phyloP scores from a whole-genome alignment of 176 grass and related monocot genomes.

The Microstegium vimineum region DNA sequence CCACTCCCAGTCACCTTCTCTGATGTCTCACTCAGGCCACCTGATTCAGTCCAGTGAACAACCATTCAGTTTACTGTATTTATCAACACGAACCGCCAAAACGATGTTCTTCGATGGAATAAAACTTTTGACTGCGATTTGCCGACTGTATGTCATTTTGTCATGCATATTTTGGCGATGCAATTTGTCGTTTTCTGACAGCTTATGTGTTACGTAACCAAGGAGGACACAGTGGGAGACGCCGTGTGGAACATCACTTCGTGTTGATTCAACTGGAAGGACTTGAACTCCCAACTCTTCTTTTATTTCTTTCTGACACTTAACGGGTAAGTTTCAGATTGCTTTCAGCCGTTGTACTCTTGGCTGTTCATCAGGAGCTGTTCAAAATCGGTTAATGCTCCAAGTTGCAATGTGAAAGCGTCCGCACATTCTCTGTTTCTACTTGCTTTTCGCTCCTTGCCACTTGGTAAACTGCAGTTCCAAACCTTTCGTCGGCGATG shows the following conservation, averaged over 20 bases:
- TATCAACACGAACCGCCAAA: background rate
- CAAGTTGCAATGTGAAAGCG: background rate
- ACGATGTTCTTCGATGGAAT: background rate
- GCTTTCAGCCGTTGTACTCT: background rate
- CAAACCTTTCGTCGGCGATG: background rate
- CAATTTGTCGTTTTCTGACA: background rate
- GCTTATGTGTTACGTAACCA: background rate
- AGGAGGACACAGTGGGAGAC: background rate
- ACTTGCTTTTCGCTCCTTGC: background rate
- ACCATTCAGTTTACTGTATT: background rate
- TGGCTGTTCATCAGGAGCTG: background rate
- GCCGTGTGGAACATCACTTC: constrained; percentile 16
- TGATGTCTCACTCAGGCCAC: background rate
- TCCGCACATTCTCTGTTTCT: background rate
- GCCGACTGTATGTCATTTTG: too few relatives aligned
- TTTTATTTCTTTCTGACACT: background rate
- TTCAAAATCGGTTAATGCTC: background rate
- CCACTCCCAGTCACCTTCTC: background rate
- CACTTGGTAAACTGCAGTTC: background rate
- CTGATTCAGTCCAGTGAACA: background rate
- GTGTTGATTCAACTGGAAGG: constrained; percentile 13
- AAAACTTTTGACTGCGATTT: background rate
- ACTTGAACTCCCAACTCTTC: background rate
- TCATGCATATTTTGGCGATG: background rate
- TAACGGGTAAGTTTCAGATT: constrained; percentile 3